A percentile compares a stretch with the other conserved stretches of the same genome.
Conservation (phyloP, 2,329 filamentous ascomycete genomes). For the Beauveria sp. region DNA sequence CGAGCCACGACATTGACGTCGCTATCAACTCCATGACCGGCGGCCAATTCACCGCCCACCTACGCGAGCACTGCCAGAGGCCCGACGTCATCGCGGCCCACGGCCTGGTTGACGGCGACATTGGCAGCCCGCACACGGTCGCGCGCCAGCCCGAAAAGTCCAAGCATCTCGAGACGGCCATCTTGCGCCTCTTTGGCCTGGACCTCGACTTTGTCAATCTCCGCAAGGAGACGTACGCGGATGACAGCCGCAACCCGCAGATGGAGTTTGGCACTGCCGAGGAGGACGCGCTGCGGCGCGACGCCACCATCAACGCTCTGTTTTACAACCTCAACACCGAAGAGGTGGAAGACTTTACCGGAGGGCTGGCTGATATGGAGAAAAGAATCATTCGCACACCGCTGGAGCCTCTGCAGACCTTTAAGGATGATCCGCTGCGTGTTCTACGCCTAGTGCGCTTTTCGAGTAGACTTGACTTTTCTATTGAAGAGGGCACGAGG, state of each 20-base stretch:
- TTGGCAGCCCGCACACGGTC: constrained; percentile 79
- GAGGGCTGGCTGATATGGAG: constrained; percentile 68
- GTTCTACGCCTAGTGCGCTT: constrained; percentile 85
- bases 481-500: constrained; percentile 63
- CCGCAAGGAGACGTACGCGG: constrained; percentile 80
- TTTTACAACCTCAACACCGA: constrained; percentile 88
- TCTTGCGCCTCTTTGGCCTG: constrained; percentile 73
- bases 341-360: constrained; percentile 77
- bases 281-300: constrained; percentile 81
- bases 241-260: constrained; percentile 82
- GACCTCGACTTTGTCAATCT: constrained; percentile 94
- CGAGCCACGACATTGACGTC: constrained; percentile 75
- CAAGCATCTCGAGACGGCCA: constrained; percentile 90
- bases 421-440: constrained; percentile 85
- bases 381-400: constrained; percentile 73
- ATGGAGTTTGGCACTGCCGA: constrained; percentile 90
- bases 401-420: constrained; percentile 80
- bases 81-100: constrained; percentile 56
- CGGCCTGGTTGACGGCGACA: constrained; percentile 45
- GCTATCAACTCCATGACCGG: constrained; percentile 84
- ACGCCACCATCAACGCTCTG: constrained; percentile 90
- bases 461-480: constrained; percentile 74
- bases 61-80: constrained; percentile 60
- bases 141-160: constrained; percentile 91
- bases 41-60: constrained; percentile 60